phyloP scores from a whole-genome alignment of 176 grass and related monocot genomes.

The Poa annua region DNA sequence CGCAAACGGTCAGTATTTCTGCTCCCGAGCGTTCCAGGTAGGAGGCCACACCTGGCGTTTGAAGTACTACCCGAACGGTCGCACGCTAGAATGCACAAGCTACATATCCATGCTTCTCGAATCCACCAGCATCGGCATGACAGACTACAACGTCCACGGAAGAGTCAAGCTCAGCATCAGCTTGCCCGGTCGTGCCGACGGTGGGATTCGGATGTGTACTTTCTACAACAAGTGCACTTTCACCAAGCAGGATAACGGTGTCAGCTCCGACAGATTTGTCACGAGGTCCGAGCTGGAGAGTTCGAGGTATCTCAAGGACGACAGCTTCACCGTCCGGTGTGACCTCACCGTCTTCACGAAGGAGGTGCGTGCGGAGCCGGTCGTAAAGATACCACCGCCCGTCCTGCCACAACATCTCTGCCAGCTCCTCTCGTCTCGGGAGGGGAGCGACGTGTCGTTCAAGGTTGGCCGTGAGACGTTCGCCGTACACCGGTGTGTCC shows the following conservation, averaged over 20 bases:
- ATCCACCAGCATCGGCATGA: neutral
- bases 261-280: neutral
- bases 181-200: neutral
- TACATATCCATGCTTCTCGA: neutral
- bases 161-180: neutral
- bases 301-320: neutral
- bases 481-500: slow-evolving; percentile 30
- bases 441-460: slow-evolving; percentile 37
- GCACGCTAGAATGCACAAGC: neutral
- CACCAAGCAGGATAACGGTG: neutral
- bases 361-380: neutral
- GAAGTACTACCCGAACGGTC: neutral
- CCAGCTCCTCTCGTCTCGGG: slow-evolving; percentile 7
- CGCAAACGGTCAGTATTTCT: neutral
- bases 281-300: neutral
- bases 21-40: neutral
- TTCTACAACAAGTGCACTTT: neutral
- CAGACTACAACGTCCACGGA: neutral
- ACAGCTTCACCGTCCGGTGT: slow-evolving; percentile 24
- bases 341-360: slow-evolving; percentile 3
- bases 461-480: slow-evolving; percentile 26
- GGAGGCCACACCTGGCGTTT: slow-evolving; percentile 11
- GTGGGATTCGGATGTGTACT: neutral
- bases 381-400: neutral
- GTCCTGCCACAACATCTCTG: slow-evolving; percentile 1